A percentile compares a stretch with the other conserved stretches of the same genome.
These are phyloP conservation scores for Linum usitatissimum DNA, from an alignment of 345 rosid genomes.

Conservation along the genomic window DNA sequence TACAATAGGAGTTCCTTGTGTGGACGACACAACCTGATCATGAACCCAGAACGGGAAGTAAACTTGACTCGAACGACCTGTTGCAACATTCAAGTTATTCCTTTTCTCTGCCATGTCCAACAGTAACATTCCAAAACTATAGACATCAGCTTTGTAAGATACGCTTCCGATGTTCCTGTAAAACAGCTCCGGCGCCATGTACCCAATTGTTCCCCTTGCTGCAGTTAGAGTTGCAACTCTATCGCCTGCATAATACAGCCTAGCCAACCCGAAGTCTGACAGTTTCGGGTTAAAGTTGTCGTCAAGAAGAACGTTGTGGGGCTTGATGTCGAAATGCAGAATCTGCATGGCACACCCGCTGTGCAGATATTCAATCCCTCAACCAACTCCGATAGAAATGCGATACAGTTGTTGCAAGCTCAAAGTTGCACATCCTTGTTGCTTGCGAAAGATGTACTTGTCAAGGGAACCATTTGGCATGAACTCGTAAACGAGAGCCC, in stretches of 20 bases:
- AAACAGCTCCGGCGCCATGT: background rate
- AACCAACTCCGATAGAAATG: conserved; percentile 10
- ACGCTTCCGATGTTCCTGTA: conserved; percentile 10
- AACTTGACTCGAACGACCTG: background rate
- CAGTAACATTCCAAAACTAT: conserved; percentile 12
- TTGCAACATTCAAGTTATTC: background rate
- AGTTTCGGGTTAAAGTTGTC: background rate
- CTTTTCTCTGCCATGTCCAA: conserved; percentile 5
- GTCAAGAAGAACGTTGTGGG: background rate
- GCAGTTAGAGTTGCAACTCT: background rate
- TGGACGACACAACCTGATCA: conserved; percentile 1
- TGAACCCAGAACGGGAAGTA: conserved; percentile 3
- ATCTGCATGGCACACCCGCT: conserved; percentile 16
- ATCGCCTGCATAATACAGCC: background rate
- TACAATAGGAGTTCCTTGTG: background rate
- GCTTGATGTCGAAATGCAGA: conserved; percentile 1
- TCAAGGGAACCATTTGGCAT: conserved; percentile 14
- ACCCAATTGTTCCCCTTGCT: background rate
- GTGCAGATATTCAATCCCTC: conserved; percentile 13
- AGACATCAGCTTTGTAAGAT: conserved; percentile 12
- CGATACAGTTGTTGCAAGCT: too few relatives aligned
- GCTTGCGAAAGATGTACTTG: background rate
- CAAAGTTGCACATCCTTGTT: too few relatives aligned
- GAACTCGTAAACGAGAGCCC: conserved; percentile 4
- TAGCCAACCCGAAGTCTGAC: background rate